These are phyloP conservation scores for Yamadazyma conglobata DNA, from an alignment of 1,139 yeast species.

Conservation along the genomic window DNA sequence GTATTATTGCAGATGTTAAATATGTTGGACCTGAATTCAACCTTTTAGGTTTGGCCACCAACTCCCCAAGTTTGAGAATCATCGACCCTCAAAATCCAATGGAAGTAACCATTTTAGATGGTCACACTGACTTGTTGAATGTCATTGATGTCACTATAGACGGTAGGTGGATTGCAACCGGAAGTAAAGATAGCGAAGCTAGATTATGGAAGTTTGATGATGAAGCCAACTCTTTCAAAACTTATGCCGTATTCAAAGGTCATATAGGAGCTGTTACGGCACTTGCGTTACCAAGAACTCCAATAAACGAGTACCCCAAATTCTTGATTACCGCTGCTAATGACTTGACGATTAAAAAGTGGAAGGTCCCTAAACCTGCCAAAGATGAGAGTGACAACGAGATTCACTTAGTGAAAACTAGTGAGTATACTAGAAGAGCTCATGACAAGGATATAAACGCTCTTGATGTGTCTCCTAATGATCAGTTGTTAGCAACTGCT, in stretches of 20 bases:
- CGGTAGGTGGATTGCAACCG: constrained; percentile 88
- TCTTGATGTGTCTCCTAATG: constrained; percentile 84
- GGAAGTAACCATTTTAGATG: constrained; percentile 65
- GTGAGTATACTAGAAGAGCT: constrained; percentile 89
- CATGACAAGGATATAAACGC: constrained; percentile 96
- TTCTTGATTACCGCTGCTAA: constrained; percentile 82
- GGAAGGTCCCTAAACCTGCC: constrained; percentile 61
- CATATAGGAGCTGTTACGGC: constrained; percentile 89
- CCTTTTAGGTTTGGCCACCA: constrained; percentile 80
- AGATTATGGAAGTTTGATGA: constrained; percentile 70
- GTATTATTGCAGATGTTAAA: constrained; percentile 85
- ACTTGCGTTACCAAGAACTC: constrained; percentile 65
- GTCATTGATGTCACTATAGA: constrained; percentile 73
- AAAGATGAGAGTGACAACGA: constrained; percentile 15
- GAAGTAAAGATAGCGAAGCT: constrained; percentile 87
- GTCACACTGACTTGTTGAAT: constrained; percentile 83
- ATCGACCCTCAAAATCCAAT: constrained; percentile 56
- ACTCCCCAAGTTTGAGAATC: constrained; percentile 85
- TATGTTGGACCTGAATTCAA: constrained; percentile 64
- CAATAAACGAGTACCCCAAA: constrained; percentile 52
- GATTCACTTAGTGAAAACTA: constrained; percentile 38
- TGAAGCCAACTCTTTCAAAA: constrained; percentile 40
- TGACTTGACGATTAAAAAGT: constrained; percentile 86
- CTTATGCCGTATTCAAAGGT: constrained; percentile 68
- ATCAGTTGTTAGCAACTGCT: constrained; percentile 85